phyloP scores from a whole-genome alignment of 2,329 filamentous ascomycete genomes.

The Talaromyces sp. region DNA sequence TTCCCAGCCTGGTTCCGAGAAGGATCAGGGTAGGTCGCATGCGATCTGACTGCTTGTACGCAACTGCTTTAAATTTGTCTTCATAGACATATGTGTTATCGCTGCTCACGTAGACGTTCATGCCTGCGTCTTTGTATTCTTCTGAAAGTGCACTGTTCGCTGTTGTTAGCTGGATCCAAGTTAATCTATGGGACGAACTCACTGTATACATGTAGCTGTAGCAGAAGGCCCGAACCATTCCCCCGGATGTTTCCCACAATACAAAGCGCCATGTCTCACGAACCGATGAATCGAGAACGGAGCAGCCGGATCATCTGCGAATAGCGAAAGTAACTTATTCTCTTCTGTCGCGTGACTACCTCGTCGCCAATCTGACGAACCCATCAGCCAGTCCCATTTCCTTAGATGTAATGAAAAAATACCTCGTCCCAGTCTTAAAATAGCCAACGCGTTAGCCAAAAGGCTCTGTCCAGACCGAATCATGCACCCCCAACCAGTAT shows the following conservation, averaged over 20 bases:
- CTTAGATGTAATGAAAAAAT: conserved; percentile 21
- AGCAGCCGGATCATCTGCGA: conserved; percentile 80
- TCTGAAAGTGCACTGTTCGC: conserved; percentile 67
- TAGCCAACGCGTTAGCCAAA: conserved; percentile 76
- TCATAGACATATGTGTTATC: conserved; percentile 92
- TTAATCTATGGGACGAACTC: conserved; percentile 35
- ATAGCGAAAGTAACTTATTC: conserved; percentile 69
- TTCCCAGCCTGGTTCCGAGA: conserved; percentile 82
- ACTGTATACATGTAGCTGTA: conserved; percentile 92
- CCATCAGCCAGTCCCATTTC: not conserved
- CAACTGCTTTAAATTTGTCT: conserved; percentile 76
- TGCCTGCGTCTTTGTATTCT: conserved; percentile 56
- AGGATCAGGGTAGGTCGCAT: conserved; percentile 87
- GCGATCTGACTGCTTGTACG: conserved; percentile 60
- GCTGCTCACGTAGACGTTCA: conserved; percentile 84
- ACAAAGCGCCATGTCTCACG: conserved; percentile 77
- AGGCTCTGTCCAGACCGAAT: conserved; percentile 93
- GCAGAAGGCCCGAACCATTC: conserved; percentile 99
- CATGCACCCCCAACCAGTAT: conserved; percentile 98
- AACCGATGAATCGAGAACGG: conserved; percentile 96
- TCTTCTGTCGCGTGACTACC: conserved; percentile 60
- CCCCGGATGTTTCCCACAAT: conserved; percentile 90
- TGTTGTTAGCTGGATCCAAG: not conserved
- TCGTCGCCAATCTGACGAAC: conserved; percentile 69
- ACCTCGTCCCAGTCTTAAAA: conserved; percentile 76